Base-by-base conservation (phyloP, 1,284 basidiomycete genomes). In the Ustilago hordei region DNA sequence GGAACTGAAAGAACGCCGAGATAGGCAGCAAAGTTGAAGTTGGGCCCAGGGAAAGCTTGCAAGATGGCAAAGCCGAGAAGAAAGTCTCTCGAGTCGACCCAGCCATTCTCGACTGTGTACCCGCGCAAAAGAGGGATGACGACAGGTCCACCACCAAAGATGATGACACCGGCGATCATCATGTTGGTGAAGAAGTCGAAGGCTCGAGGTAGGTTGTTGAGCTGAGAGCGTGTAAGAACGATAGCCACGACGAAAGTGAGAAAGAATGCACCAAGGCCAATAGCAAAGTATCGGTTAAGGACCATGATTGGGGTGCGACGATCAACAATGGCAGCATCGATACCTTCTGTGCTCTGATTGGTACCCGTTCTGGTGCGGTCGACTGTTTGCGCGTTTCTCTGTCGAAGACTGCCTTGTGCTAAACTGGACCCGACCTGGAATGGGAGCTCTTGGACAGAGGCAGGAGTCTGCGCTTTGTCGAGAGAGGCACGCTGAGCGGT, bases 121-220 rank as follows among this genome's bases (percentile, higher is more conserved):
- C 88, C 88, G 19, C 89, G 87, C 12, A 91, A 85, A 4, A 91
- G 87, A 2, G 90, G 90, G 67, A 90, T 89, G 38, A 91, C 90
- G 8, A 91, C 90, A 0, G 90, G 90, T 15, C 90, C 90, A 9
- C 90, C 90, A 19, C 90, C 90, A 77, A 90, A 90, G 68, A 90
- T 90, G 81, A 90, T 89, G 9, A 89, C 88, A 5, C 88, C 88
- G 1, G 88, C 88, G 28, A 89, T 80, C 57, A 88, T 74, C 84
- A 89, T 86, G 71, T 88, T 88, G n/a, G 83, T 86, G 78, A 88
- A 88, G 72, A 89, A 87, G 61, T 88, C 86, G 7, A 89, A 79
- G 2, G 66, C 64, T 8, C 82, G 73, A 0, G 83, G 81, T 3
- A 86, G 82, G 13, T 80, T 60, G 1, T 67, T 52, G 15, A 88